Evolutionary conservation across 805 yeast genomes (phyloP), one percentile per base, ranked within the genome.

Genomic region (Wickerhamiella allomyrinae): DNA sequence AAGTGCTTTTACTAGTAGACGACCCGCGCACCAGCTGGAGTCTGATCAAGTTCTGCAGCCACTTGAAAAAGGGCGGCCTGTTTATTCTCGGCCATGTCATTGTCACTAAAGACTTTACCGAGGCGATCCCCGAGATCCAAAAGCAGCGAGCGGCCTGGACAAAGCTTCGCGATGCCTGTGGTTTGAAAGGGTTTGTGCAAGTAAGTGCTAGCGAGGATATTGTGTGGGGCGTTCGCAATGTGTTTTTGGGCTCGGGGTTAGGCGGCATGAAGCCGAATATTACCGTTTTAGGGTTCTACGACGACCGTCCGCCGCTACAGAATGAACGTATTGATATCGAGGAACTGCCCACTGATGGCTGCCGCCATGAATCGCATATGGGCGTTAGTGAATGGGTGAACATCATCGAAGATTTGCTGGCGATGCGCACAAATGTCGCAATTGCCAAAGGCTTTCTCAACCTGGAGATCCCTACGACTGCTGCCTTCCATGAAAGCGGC

Each of bases 201-300:
- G 75, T 91, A 39, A 83, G 89, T 1, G 70, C 86, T 9, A 94
- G 94, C 0, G 87, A 95, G 0, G 71, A 80, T 1, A 67, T 91
- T 34, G 79, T 86, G 0, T 89, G 97, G 96, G 97, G 98, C 20
- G 93, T 85, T 0, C 68, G 98, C 47, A 89, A 89, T 57, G 86
- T 91, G 8, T 86, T 74, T 45, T 59, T 89, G 46, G 96, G 96
- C 0, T 81, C 94, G 2, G 99, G 99, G 0, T 66, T 91, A n/a
- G 99, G 99, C 7, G 96, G 95, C 10, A 91, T 91, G 98, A 79
- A 75, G 53, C 98, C 98, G 2, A 91, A 91, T 56, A 87, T 91
- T 41, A 84, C 95, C 0, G 93, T 91, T 0, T 46, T 91, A 24
- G 97, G 97, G 0, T 86, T 86, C 54, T 83, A 79, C 51, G 94